These are phyloP conservation scores for Naegleria lovaniensis DNA, from an alignment of 208 protist species.

Conservation along the genomic window DNA sequence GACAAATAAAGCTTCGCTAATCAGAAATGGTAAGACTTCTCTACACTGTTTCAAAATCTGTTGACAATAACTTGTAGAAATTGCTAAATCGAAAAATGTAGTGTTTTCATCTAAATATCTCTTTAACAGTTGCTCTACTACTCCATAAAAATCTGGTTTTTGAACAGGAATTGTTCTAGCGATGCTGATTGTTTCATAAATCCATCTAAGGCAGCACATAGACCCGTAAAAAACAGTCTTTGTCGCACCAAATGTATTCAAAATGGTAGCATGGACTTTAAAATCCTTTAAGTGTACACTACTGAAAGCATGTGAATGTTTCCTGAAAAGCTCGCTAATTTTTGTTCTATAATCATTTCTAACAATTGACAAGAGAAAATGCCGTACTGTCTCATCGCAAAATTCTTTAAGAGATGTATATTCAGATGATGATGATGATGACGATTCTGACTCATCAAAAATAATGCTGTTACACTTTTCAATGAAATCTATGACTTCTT, in stretches of 20 bases:
- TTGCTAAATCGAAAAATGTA: not conserved
- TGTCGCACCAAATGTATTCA: not conserved
- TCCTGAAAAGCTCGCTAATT: not conserved
- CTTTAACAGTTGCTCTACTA: not conserved
- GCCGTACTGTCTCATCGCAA: not conserved
- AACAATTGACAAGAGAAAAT: not conserved
- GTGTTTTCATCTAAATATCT: conserved; percentile 5
- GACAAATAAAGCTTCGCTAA: not conserved
- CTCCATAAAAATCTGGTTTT: not conserved
- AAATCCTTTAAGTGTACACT: not conserved
- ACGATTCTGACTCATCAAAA: not conserved
- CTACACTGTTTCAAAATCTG: not conserved
- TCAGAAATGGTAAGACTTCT: not conserved
- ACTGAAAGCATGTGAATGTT: not conserved
- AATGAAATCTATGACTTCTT: not conserved
- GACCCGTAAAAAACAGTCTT: not conserved
- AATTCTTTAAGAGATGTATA: not conserved
- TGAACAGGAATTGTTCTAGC: not conserved
- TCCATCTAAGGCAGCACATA: not conserved
- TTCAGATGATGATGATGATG: not conserved
- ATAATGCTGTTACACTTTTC: not conserved
- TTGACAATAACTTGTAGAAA: not conserved
- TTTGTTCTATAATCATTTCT: not conserved
- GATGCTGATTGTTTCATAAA: not conserved
- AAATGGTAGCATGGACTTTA: not conserved